Evolutionary conservation across 2,329 filamentous ascomycete genomes (phyloP).

Genomic region (Calonectria pauciramosa): DNA sequence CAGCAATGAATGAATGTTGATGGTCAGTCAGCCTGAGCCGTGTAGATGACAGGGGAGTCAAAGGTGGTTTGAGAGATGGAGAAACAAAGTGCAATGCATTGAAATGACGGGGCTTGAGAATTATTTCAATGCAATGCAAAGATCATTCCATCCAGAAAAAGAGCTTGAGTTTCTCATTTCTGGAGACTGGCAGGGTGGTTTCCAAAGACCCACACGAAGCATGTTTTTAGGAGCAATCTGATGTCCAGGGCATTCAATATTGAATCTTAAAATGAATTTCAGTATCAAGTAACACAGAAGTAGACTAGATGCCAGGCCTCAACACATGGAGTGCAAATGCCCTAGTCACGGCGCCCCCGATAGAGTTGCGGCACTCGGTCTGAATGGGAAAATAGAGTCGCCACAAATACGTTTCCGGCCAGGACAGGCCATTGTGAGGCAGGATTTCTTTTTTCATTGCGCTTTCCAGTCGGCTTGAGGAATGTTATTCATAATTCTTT

Average conservation of each 20-base stretch:
- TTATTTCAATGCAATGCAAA: not conserved
- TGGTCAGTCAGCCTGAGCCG: not conserved
- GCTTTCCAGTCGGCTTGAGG: not conserved
- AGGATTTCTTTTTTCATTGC: not conserved
- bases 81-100: too few relatives aligned
- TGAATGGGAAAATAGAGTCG: not conserved
- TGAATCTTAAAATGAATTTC: not conserved
- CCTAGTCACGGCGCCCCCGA: not conserved
- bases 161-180: not conserved
- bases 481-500: not conserved
- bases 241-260: not conserved
- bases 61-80: too few relatives aligned
- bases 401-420: slow-evolving; percentile 2
- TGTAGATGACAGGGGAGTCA: not conserved
- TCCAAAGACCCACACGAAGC: not conserved
- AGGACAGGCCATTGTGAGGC: not conserved
- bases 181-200: not conserved
- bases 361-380: not conserved
- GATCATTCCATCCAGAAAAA: not conserved
- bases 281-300: not conserved
- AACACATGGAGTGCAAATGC: too few relatives aligned
- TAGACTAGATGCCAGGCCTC: not conserved
- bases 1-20: not conserved
- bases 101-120: not conserved
- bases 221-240: not conserved